Base-by-base conservation (phyloP, 495 filamentous ascomycete genomes). In the Achaetomiella virescens region DNA sequence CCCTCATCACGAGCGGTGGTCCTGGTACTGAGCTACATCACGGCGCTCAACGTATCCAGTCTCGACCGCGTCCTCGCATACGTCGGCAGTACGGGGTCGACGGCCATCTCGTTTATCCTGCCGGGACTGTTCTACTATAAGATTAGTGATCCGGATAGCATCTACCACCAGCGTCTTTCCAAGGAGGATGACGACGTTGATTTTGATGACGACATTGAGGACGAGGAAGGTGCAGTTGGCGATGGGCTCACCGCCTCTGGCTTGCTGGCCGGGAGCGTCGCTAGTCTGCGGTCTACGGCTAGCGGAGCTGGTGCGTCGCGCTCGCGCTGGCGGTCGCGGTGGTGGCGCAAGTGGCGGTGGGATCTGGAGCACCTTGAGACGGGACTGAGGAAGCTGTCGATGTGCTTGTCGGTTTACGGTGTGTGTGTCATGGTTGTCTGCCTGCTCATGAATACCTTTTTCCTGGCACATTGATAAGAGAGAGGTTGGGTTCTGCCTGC, bases 81-180 rank as follows among this genome's bases (percentile, higher is more conserved):
- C 61, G 93, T 98, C 20, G 93, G 95, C 8, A 90, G 86, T 63
- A 98, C 93, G 0, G 93, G 93, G 22, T 90, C 86, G 54, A 98
- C 93, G 0, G 85, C 85, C 61, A 97, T 98, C 61, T 93, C 88
- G 59, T 98, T 98, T 69, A 97, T 98, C 59, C 77, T 98, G 0
- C 95, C 93, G 0, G 93, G 93, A 0, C 67, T 97, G 14, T 97
- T 98, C 70, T 98, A 97, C 75, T 97, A 97, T 78, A 97, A 97
- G 72, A 97, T 98, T 52, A 90, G 86, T 0, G 81, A 85, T 12
- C 95, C 95, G 0, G 84, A 95, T 40, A 89, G 88, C 9, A 79
- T 85, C 52, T 77, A 90, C 44, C 91, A 96, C 61, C 89, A 91
- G 61, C 84, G 86, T 10, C 72, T 96, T 17, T 77, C 89, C 61